Base-by-base conservation (phyloP, 176 grass and related monocot genomes). In the Miscanthus lutarioriparius region DNA sequence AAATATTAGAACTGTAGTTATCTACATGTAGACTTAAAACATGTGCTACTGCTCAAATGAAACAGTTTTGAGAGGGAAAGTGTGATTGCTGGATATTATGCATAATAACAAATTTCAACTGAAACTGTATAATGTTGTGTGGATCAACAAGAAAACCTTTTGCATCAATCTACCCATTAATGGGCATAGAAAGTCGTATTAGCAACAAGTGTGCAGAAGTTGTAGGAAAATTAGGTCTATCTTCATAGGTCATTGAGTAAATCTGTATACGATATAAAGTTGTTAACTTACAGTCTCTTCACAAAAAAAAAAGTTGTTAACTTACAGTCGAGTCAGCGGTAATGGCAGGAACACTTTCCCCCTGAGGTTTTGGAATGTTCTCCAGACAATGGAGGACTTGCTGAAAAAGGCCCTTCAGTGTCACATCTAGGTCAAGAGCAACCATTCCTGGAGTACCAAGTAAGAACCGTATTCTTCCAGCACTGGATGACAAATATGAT, bases 381-480 rank as follows among this genome's bases (percentile, higher is more conserved):
- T 98, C 96, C 14, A 98, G 85, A 72, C 93, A 95, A 87, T 98
- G 93, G 76, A 98, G 88, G 80, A 98, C 87, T 95, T 95, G 96
- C 85, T 98, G 96, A 83, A 98, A 95, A 65, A 95, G 91, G 33
- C 85, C 87, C 74, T 93, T 95, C 86, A 98, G 72, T 36, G 87
- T 98, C 10, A 93, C 84, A 90, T 98, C 96, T 67, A 98, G 81
- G 81, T 98, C 93, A 85, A 98, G 96, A 78, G 93, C 96, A 63
- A 98, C 96, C 96, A 98, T 98, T 74, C 96, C 96, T 56, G 96
- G 96, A 84, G 96, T 95, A 47, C 96, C 96, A 87, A 98, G 89
- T 85, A 98, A 95, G 85, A 95, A 98, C 44, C 96, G 89, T 77
- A 95, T 98, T 84, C 96, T 92, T 86, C 91, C 91, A 63, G 91